Evolutionary conservation across 2,329 filamentous ascomycete species (phyloP).

Genomic region (Albophoma yamanashiensis): DNA sequence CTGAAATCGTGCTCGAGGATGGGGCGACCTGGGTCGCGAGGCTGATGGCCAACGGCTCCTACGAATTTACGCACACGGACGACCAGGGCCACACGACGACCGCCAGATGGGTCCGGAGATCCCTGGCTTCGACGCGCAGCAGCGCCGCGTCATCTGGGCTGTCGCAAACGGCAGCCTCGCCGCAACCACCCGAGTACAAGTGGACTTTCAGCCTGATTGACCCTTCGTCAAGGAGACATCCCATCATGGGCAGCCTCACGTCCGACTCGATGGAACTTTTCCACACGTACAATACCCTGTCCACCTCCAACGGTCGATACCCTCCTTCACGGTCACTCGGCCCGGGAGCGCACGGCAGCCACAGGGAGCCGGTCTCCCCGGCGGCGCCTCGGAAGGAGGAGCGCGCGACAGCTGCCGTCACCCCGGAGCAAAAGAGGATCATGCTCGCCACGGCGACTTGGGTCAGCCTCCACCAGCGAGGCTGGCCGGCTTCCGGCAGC

Average conservation of each 20-base stretch:
- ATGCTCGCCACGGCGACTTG: slow-evolving; percentile 28
- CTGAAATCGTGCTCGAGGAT: slow-evolving; percentile 57
- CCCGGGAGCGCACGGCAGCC: slow-evolving; percentile 10
- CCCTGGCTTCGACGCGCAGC: slow-evolving; percentile 9
- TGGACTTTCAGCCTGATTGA: slow-evolving; percentile 73
- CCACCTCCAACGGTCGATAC: slow-evolving; percentile 35
- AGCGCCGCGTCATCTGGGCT: slow-evolving; percentile 7
- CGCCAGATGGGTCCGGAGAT: slow-evolving; percentile 57
- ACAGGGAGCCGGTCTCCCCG: slow-evolving; percentile 10
- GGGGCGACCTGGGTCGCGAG: slow-evolving; percentile 48
- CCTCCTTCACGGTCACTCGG: slow-evolving; percentile 30
- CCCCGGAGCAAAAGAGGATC: slow-evolving; percentile 21
- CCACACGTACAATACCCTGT: slow-evolving; percentile 53
- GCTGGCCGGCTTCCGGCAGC: slow-evolving; percentile 21
- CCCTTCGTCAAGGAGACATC: slow-evolving; percentile 57
- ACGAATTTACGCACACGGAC: slow-evolving; percentile 54
- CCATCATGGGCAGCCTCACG: slow-evolving; percentile 61
- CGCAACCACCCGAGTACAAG: slow-evolving; percentile 32
- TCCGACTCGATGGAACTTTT: slow-evolving; percentile 55
- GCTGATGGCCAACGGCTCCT: slow-evolving; percentile 44
- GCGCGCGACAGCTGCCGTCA: slow-evolving; percentile 17
- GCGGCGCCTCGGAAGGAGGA: slow-evolving; percentile 13
- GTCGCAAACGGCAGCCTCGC: slow-evolving; percentile 10
- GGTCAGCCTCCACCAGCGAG: slow-evolving; percentile 24
- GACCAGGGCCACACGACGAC: slow-evolving; percentile 46